phyloP scores from a whole-genome alignment of 116 monocot genomes.

The Trichopus zeylanicus region DNA sequence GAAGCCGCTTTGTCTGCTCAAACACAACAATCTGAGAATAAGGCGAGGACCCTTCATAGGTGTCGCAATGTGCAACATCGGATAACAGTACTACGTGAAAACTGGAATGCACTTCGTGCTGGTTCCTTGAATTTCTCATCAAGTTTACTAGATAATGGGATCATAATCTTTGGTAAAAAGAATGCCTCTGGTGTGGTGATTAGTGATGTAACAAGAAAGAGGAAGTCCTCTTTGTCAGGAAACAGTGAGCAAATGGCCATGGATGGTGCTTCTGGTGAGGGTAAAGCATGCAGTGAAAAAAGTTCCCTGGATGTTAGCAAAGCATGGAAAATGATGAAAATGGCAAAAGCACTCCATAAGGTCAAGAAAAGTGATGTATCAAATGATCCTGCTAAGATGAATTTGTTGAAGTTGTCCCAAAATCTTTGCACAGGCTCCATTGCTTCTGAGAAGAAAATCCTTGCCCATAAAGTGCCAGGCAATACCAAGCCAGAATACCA shows the following conservation, averaged over 20 bases:
- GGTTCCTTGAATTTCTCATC: too few relatives aligned
- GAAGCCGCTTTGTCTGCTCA: too few relatives aligned
- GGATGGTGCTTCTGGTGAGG: slow-evolving; percentile 8
- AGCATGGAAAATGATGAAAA: slow-evolving; percentile 74
- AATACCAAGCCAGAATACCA: neutral
- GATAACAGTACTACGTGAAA: too few relatives aligned
- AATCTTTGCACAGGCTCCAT: slow-evolving; percentile 1
- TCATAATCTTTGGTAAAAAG: too few relatives aligned
- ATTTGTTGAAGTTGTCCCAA: neutral
- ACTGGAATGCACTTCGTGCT: neutral
- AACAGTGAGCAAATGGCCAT: neutral
- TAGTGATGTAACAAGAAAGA: neutral
- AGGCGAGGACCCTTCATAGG: too few relatives aligned
- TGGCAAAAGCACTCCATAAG: slow-evolving; percentile 30
- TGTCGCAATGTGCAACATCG: too few relatives aligned
- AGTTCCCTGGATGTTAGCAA: slow-evolving; percentile 20
- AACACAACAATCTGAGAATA: too few relatives aligned
- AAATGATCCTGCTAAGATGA: slow-evolving; percentile 2
- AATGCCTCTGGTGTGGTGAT: too few relatives aligned
- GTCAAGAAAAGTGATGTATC: neutral
- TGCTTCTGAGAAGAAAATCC: neutral
- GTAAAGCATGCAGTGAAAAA: neutral
- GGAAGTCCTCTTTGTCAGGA: neutral
- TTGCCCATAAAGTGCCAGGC: slow-evolving; percentile 1
- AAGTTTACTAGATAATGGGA: too few relatives aligned